Conservation (phyloP, 2,329 filamentous ascomycete genomes). For the Neurospora sp. region DNA sequence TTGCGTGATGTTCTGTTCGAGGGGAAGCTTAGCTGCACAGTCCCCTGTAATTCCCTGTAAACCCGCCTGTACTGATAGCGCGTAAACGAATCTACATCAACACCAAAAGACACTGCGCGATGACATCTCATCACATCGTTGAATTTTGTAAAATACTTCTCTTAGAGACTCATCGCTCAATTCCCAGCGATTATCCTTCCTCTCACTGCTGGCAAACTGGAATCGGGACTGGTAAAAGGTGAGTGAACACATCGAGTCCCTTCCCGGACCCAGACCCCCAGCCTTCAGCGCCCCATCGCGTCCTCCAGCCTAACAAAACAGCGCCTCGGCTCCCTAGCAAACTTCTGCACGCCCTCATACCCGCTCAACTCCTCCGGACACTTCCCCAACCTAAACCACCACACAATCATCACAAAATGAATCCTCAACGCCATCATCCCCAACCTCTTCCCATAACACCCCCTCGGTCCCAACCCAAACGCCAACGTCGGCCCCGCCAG, state of each 20-base stretch:
- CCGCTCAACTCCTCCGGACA: constrained; percentile 18
- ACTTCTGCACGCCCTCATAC: constrained; percentile 21
- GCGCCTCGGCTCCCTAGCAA: constrained; percentile 21
- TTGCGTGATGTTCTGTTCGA: not conserved
- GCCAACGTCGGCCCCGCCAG: constrained; percentile 25
- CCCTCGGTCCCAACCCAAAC: constrained; percentile 27
- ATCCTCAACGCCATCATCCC: constrained; percentile 27
- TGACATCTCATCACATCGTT: too few species aligned
- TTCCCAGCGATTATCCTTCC: too few species aligned
- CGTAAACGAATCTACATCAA: not conserved
- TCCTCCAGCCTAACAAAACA: not conserved
- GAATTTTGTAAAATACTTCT: too few species aligned
- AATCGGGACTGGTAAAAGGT: too few species aligned
- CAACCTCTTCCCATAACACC: constrained; percentile 29
- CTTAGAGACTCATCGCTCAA: too few species aligned
- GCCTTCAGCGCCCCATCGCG: not conserved
- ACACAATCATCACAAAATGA: constrained; percentile 26
- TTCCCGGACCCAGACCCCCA: not conserved
- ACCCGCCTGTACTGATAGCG: not conserved
- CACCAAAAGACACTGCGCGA: not conserved
- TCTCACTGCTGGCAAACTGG: too few species aligned
- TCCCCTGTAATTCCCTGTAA: not conserved
- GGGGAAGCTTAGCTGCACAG: not conserved
- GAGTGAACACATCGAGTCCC: too few species aligned
- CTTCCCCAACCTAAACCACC: constrained; percentile 27